Conservation (phyloP, 2,329 filamentous ascomycete species). For the Ceratocystis variospora region DNA sequence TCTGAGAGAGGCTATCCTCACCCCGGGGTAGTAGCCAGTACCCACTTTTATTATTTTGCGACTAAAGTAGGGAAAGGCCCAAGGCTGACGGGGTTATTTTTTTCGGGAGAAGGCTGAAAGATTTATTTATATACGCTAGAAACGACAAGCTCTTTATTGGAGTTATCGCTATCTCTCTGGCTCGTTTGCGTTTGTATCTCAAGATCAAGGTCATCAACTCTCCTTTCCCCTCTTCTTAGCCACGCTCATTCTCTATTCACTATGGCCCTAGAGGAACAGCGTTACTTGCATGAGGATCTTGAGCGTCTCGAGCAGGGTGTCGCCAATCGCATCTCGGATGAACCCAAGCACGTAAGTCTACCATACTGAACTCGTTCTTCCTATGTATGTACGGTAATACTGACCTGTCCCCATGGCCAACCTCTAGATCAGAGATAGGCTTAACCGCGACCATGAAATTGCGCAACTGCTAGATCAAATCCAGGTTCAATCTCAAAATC, state of each 20-base stretch:
- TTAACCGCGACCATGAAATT: conserved; percentile 87
- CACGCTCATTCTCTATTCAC: conserved; percentile 2
- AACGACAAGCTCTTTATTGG: not conserved
- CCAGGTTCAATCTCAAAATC: conserved; percentile 66
- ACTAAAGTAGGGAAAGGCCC: not conserved
- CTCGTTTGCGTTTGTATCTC: not conserved
- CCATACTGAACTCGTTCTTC: not conserved
- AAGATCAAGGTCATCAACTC: not conserved
- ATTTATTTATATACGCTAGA: not conserved
- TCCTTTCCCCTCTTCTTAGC: not conserved
- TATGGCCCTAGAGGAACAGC: conserved; percentile 85
- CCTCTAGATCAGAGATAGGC: conserved; percentile 64
- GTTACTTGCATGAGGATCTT: conserved; percentile 88
- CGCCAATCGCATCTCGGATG: conserved; percentile 74
- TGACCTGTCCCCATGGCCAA: conserved; percentile 20
- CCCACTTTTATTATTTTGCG: not conserved
- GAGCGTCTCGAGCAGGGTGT: conserved; percentile 92
- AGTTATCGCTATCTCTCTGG: not conserved
- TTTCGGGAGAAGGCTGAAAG: conserved; percentile 14
- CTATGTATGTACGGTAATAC: not conserved
- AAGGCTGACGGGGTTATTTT: conserved; percentile 17
- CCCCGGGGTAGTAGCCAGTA: not conserved
- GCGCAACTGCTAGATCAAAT: conserved; percentile 76
- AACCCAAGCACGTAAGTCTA: conserved; percentile 65
- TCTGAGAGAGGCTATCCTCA: not conserved